A percentile compares a stretch with the other conserved stretches of the same genome.
Evolutionary conservation across 2,329 filamentous ascomycete species (phyloP).

Genomic region (Cladosporium sp.): DNA sequence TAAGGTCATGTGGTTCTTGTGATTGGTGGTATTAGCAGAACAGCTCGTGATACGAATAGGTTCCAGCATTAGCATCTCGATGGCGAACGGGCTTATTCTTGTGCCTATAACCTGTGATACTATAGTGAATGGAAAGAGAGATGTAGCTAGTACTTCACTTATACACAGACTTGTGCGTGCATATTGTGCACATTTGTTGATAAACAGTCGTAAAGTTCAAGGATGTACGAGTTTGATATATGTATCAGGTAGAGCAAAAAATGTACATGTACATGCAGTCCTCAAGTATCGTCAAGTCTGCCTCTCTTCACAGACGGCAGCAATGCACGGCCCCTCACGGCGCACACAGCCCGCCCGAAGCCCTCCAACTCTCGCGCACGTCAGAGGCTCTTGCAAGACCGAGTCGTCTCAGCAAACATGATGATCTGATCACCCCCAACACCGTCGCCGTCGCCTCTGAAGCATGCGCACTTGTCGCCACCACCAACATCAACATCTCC

Average conservation of each 20-base stretch:
- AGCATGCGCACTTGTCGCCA: slow-evolving; percentile 17
- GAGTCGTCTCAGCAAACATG: slow-evolving; percentile 14
- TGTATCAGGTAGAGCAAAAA: not conserved
- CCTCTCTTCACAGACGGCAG: slow-evolving; percentile 3
- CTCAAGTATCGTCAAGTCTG: slow-evolving; percentile 13
- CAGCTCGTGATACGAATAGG: not conserved
- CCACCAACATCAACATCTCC: not conserved
- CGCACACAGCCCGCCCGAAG: slow-evolving; percentile 1
- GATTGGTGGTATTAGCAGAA: not conserved
- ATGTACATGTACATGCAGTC: slow-evolving; percentile 4
- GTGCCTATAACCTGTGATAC: not conserved
- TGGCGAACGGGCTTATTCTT: not conserved
- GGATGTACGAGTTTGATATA: not conserved
- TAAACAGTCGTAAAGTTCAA: not conserved
- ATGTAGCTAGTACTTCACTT: not conserved
- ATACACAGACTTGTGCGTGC: not conserved
- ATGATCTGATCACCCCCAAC: slow-evolving; percentile 9
- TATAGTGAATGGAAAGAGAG: not conserved
- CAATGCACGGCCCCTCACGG: slow-evolving; percentile 6
- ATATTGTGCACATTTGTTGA: not conserved
- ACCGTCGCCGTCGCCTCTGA: not conserved
- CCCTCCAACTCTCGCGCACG: slow-evolving; percentile 5
- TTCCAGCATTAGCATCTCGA: not conserved
- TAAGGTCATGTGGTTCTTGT: not conserved
- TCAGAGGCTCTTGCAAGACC: slow-evolving; percentile 6